phyloP scores from a whole-genome alignment of 805 yeast genomes.

The Hanseniaspora guilliermondii region DNA sequence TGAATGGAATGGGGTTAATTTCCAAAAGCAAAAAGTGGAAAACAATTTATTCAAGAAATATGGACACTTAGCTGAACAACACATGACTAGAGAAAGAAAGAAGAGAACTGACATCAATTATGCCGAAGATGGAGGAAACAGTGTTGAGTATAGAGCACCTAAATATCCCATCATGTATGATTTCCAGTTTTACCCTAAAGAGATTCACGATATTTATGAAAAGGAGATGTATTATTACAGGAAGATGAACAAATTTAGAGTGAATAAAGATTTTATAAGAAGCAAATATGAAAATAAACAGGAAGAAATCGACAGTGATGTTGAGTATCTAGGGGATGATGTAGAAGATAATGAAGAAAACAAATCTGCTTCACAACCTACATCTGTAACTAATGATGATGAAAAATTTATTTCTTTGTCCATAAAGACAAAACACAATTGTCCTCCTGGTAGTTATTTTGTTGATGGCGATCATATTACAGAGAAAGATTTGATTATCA shows the following conservation, averaged over 20 bases:
- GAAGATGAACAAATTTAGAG: constrained; percentile 46
- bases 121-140: constrained; percentile 44
- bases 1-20: constrained; percentile 89
- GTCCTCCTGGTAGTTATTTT: constrained; percentile 3
- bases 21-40: constrained; percentile 31
- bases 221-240: constrained; percentile 56
- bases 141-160: constrained; percentile 38
- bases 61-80: constrained; percentile 30
- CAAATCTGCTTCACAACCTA: not conserved
- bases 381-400: constrained; percentile 13
- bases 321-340: constrained; percentile 15
- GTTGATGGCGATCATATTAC: constrained; percentile 15
- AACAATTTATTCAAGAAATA: constrained; percentile 17
- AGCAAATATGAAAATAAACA: constrained; percentile 32
- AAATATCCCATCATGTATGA: constrained; percentile 54
- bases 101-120: constrained; percentile 69
- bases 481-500: constrained; percentile 21
- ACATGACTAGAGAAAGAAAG: constrained; percentile 48
- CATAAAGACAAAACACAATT: not conserved
- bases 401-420: constrained; percentile 12
- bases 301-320: constrained; percentile 17
- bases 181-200: constrained; percentile 58
- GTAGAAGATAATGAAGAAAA: constrained; percentile 7
- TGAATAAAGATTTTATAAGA: constrained; percentile 48
- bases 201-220: constrained; percentile 40